Percentiles rank a stretch among this genome's conserved stretches.
Evolutionary conservation across 495 filamentous ascomycete genomes (phyloP).

Genomic region (Glarea lozoyensis): DNA sequence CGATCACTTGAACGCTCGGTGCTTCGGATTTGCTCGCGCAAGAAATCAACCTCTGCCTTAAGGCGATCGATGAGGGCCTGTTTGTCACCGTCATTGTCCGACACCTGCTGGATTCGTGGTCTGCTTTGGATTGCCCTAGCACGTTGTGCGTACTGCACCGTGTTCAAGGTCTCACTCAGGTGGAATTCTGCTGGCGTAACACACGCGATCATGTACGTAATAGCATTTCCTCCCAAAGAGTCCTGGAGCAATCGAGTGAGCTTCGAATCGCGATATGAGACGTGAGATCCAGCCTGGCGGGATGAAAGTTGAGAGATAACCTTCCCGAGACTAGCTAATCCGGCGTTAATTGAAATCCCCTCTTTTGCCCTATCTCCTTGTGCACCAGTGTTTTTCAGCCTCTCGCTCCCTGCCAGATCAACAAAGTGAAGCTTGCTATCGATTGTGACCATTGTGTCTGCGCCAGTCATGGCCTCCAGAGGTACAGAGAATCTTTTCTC

Average conservation of each 20-base stretch:
- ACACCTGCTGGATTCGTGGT: slow-evolving; percentile 84
- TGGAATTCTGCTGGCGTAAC: slow-evolving; percentile 97
- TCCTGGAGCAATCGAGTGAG: slow-evolving; percentile 94
- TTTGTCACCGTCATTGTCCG: slow-evolving; percentile 80
- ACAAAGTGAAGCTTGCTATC: slow-evolving; percentile 99
- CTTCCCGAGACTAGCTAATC: slow-evolving; percentile 90
- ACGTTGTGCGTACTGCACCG: slow-evolving; percentile 92
- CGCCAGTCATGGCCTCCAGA: slow-evolving; percentile 64
- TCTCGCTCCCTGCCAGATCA: slow-evolving; percentile 93
- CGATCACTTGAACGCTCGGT: slow-evolving; percentile 42
- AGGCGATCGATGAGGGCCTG: slow-evolving; percentile 90
- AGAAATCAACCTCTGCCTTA: slow-evolving; percentile 86
- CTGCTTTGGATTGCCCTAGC: slow-evolving; percentile 97
- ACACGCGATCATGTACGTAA: slow-evolving; percentile 99
- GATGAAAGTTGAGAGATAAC: slow-evolving; percentile 98
- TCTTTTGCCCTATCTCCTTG: slow-evolving; percentile 93
- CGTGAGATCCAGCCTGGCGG: slow-evolving; percentile 76
- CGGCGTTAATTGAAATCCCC: slow-evolving; percentile 97
- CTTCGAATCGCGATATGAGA: slow-evolving; percentile 96
- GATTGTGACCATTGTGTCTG: slow-evolving; percentile 64
- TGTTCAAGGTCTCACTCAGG: slow-evolving; percentile 95
- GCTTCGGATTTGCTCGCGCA: slow-evolving; percentile 85
- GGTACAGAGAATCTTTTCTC: slow-evolving; percentile 92
- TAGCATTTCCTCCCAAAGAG: slow-evolving; percentile 94
- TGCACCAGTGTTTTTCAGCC: slow-evolving; percentile 93